Conservation (phyloP, 2,329 filamentous ascomycete genomes). For the Apiospora sp. region DNA sequence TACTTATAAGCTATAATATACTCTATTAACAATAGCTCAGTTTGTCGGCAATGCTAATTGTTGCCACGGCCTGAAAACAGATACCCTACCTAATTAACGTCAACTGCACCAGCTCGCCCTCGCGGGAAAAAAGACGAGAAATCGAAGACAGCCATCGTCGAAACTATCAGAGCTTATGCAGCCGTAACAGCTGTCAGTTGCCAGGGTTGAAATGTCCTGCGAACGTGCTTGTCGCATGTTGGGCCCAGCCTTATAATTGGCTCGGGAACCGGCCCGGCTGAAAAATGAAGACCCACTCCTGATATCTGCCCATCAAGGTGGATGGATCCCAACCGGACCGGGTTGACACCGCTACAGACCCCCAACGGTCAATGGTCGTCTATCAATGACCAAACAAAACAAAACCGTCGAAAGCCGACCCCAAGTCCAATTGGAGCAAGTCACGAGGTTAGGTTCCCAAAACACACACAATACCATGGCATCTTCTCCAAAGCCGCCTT, state of each 20-base stretch:
- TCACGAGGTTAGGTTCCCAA: too few relatives aligned
- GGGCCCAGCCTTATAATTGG: not conserved
- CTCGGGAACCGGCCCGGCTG: not conserved
- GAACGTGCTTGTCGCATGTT: not conserved
- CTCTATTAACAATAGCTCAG: too few relatives aligned
- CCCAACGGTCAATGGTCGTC: not conserved
- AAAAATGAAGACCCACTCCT: not conserved
- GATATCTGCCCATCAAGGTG: not conserved
- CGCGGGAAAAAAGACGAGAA: too few relatives aligned
- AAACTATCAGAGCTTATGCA: too few relatives aligned
- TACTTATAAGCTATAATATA: too few relatives aligned
- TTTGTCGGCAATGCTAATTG: too few relatives aligned
- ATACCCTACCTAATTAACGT: too few relatives aligned
- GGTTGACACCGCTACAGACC: not conserved
- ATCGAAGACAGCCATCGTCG: too few relatives aligned
- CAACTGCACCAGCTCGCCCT: too few relatives aligned
- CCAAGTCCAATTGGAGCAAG: not conserved
- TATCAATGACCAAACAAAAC: not conserved
- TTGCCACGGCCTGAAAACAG: too few relatives aligned
- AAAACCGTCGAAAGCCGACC: not conserved
- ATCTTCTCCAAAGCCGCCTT: conserved; percentile 1
- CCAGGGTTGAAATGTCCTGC: too few relatives aligned
- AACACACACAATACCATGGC: not conserved
- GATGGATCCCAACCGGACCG: not conserved
- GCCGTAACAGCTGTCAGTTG: too few relatives aligned